Percentiles rank a stretch among this genome's conserved stretches.
Conservation (phyloP, 1,284 basidiomycete genomes). For the Cutaneotrichosporon sp. region DNA sequence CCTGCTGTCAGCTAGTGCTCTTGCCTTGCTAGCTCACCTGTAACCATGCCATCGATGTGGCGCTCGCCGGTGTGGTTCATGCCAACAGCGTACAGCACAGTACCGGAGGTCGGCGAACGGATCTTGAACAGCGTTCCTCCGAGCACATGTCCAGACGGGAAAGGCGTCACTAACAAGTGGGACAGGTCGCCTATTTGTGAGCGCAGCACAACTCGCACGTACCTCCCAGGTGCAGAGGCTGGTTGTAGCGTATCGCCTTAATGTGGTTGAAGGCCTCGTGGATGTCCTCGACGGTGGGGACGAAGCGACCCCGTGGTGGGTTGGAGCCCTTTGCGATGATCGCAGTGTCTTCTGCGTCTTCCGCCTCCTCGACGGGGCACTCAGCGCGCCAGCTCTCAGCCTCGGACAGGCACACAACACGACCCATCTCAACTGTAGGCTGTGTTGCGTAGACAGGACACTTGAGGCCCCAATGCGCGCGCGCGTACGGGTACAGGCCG, state of each 20-base stretch:
- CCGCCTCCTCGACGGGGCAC: slow-evolving; percentile 57
- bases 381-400: slow-evolving; percentile 76
- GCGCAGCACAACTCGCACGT: neutral
- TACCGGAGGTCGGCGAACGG: slow-evolving; percentile 92
- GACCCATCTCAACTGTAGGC: slow-evolving; percentile 94
- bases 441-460: slow-evolving; percentile 96
- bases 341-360: slow-evolving; percentile 20
- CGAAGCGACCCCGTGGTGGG: slow-evolving; percentile 47
- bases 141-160: slow-evolving; percentile 92
- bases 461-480: slow-evolving; percentile 80
- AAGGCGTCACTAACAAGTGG: slow-evolving; percentile 86
- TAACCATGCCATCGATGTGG: slow-evolving; percentile 90
- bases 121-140: slow-evolving; percentile 99
- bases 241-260: slow-evolving; percentile 90
- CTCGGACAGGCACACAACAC: slow-evolving; percentile 83
- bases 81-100: slow-evolving; percentile 92
- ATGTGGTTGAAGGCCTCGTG: slow-evolving; percentile 91
- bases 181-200: slow-evolving; percentile 36
- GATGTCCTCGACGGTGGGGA: slow-evolving; percentile 75
- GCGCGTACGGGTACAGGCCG: slow-evolving; percentile 88
- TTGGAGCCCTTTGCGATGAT: slow-evolving; percentile 37
- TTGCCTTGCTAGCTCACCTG: slow-evolving; percentile 33
- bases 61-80: slow-evolving; percentile 97
- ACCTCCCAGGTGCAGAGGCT: slow-evolving; percentile 95
- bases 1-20: slow-evolving; percentile 54